phyloP scores from a whole-genome alignment of 129 eudicot species.

The Erigeron canadensis region DNA sequence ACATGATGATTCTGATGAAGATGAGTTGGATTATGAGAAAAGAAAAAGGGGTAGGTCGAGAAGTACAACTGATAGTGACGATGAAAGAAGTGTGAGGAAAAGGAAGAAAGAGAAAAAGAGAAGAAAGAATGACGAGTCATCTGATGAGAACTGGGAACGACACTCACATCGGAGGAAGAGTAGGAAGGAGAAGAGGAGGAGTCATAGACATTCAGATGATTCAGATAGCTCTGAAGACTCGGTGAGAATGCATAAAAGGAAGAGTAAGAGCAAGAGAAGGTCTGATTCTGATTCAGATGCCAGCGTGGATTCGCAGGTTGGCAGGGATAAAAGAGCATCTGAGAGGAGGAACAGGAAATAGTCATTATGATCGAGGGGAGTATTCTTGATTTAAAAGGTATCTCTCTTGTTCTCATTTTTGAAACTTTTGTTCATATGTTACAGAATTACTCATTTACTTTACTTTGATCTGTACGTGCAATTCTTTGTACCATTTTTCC shows the following conservation, averaged over 20 bases:
- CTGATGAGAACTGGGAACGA: constrained; percentile 64
- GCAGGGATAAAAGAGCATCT: constrained; percentile 60
- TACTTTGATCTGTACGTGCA: background rate
- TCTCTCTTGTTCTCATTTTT: background rate
- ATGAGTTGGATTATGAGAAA: constrained; percentile 45
- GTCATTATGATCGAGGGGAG: background rate
- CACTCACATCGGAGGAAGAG: constrained; percentile 53
- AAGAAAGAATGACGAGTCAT: constrained; percentile 66
- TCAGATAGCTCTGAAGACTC: constrained; percentile 54
- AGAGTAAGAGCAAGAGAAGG: constrained; percentile 45
- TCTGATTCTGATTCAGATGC: constrained; percentile 58
- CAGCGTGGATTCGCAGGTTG: constrained; percentile 65
- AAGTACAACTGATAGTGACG: constrained; percentile 33
- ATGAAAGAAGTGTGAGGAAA: constrained; percentile 45
- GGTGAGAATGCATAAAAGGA: constrained; percentile 45
- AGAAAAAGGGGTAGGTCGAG: constrained; percentile 59
- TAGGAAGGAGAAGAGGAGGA: constrained; percentile 79
- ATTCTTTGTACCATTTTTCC: background rate
- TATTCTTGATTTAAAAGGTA: background rate
- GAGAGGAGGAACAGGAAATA: no score
- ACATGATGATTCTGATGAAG: constrained; percentile 43
- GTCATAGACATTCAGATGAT: constrained; percentile 53
- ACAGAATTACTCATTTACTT: background rate
- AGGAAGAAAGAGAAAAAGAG: constrained; percentile 54
- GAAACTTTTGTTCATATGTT: constrained; percentile 1